phyloP scores from a whole-genome alignment of 768 basidiomycete genomes.

The Lactifluus rugatus region DNA sequence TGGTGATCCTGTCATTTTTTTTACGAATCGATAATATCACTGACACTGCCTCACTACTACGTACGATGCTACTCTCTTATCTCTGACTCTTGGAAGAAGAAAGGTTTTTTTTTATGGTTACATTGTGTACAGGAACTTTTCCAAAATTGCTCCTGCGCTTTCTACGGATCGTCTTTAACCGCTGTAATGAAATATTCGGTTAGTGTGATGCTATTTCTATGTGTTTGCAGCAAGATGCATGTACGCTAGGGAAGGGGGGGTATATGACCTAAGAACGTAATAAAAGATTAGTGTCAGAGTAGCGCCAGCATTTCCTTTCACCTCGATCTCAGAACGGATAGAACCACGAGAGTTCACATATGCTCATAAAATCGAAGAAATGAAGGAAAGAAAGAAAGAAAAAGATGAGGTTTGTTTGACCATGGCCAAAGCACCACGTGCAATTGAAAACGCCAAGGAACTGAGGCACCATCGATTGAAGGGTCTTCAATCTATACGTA shows the following conservation, averaged over 20 bases:
- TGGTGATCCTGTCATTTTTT: neutral
- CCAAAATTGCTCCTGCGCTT: neutral
- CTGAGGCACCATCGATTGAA: neutral
- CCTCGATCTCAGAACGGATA: neutral
- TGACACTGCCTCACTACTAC: neutral
- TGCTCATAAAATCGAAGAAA: neutral
- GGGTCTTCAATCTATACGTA: conserved; percentile 27
- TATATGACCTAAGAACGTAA: too few species aligned
- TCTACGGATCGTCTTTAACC: neutral
- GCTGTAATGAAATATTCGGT: neutral
- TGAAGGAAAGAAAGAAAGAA: neutral
- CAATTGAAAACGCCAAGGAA: neutral
- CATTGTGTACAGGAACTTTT: neutral
- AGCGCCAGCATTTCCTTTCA: neutral
- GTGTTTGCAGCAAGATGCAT: neutral
- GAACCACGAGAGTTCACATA: neutral
- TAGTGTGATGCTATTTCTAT: neutral
- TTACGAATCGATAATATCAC: neutral
- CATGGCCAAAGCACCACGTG: neutral
- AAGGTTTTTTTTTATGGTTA: neutral
- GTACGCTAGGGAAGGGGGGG: neutral
- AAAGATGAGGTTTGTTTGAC: neutral
- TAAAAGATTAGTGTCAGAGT: neutral
- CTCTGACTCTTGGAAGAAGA: neutral
- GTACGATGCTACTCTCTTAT: neutral